Evolutionary conservation across 768 basidiomycete genomes (phyloP), one percentile per base, ranked within the genome.

Genomic region (Suillus lakei): DNA sequence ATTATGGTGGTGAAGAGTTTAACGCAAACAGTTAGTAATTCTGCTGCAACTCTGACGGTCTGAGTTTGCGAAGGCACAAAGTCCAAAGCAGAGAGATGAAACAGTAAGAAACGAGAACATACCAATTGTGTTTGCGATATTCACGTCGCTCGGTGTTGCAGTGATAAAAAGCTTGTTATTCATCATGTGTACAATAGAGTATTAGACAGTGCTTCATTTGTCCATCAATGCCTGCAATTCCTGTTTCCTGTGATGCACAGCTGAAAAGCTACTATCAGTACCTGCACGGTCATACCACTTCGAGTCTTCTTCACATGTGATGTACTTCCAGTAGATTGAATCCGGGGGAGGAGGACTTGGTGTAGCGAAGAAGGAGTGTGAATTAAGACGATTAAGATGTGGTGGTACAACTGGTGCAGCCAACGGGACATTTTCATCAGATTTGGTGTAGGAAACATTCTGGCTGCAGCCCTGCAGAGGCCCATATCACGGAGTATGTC

Each of bases 1-100:
- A 82, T 4, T 94, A 94, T 63, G 93, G 95, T 1, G 91, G 85
- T 8, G 98, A 99, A 78, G 82, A 86, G 53, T 99, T 99, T 77
- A 86, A 82, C 67, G 89, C 92, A 0, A 92, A 88, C 55, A 98
- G 97, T 92, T 62, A 61, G 82, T 67, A 36, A 3, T 58, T 66
- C 2, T 64, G 2, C 64, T 26, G 10, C 36, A 23, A 50, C 34
- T n/a, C 36, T n/a, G n/a, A n/a, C n/a, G n/a, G n/a, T n/a, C n/a
- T n/a, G n/a, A n/a, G n/a, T n/a, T n/a, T n/a, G n/a, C n/a, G n/a
- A n/a, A n/a, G n/a, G n/a, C n/a, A n/a, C n/a, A n/a, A n/a, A n/a
- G n/a, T n/a, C n/a, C n/a, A n/a, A n/a, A n/a, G n/a, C n/a, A n/a
- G n/a, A n/a, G 10, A 38, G 36, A 38, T 9, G 9, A 38, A 38